These are phyloP conservation scores for Hortiboletus campestris DNA, from an alignment of 768 basidiomycete genomes.

Conservation along the genomic window DNA sequence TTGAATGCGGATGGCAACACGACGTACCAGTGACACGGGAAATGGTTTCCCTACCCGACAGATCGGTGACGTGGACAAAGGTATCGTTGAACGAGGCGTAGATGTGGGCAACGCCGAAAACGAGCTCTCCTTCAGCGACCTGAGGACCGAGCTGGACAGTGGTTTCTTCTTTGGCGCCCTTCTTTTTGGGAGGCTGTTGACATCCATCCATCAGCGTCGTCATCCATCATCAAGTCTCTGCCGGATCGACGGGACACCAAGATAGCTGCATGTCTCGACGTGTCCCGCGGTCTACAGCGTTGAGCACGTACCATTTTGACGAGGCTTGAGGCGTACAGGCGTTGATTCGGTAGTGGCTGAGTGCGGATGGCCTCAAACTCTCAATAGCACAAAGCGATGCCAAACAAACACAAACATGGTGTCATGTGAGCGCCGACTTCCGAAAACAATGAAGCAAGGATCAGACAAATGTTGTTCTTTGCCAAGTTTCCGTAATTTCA, in stretches of 20 bases:
- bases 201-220: conserved; percentile 49
- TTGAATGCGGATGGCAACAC: not conserved
- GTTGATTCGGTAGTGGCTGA: conserved; percentile 7
- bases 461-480: too few species aligned
- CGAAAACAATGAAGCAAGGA: too few species aligned
- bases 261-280: not conserved
- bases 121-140: conserved; percentile 93
- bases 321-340: conserved; percentile 27
- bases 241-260: conserved; percentile 1
- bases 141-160: conserved; percentile 93
- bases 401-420: conserved; percentile 23
- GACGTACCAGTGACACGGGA: conserved; percentile 90
- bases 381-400: not conserved
- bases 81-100: conserved; percentile 99
- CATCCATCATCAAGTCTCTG: conserved; percentile 45
- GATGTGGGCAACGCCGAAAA: conserved; percentile 98
- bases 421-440: not conserved
- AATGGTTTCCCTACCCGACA: conserved; percentile 98
- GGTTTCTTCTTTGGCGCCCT: conserved; percentile 74
- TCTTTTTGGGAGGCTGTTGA: conserved; percentile 80
- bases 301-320: conserved; percentile 39
- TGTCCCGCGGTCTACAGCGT: not conserved
- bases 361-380: conserved; percentile 3
- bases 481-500: too few species aligned
- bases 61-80: conserved; percentile 98